phyloP scores from a whole-genome alignment of 306 rosid genomes.

The Prosopis cineraria region DNA sequence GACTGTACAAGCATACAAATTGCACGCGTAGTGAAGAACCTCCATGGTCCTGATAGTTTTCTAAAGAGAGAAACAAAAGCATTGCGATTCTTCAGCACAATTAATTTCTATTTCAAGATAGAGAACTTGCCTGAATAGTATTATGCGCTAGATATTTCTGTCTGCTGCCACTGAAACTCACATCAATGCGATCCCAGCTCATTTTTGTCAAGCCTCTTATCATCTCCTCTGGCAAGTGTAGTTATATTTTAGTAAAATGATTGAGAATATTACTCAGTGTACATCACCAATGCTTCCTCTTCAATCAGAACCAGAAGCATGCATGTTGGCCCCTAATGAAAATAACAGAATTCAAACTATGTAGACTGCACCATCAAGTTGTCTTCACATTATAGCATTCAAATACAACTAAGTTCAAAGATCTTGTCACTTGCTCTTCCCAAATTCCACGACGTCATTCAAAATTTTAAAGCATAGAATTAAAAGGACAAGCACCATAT shows the following conservation, averaged over 20 bases:
- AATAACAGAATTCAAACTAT: too few relatives aligned
- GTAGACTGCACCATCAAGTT: too few relatives aligned
- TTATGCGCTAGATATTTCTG: slow-evolving; percentile 74
- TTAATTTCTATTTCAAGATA: slow-evolving; percentile 22
- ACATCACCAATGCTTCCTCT: slow-evolving; percentile 10
- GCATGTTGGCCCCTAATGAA: too few relatives aligned
- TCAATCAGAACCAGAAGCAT: slow-evolving; percentile 27
- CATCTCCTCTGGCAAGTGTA: slow-evolving; percentile 66
- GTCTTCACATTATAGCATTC: background rate
- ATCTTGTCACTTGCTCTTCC: background rate
- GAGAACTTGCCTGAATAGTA: slow-evolving; percentile 75
- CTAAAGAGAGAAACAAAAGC: background rate
- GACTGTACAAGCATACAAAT: background rate
- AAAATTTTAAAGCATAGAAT: background rate
- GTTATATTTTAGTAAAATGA: slow-evolving; percentile 21
- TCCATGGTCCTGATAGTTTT: background rate
- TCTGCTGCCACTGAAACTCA: slow-evolving; percentile 64
- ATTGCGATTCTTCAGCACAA: background rate
- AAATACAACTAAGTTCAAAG: background rate
- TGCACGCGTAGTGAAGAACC: background rate
- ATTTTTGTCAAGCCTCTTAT: slow-evolving; percentile 63
- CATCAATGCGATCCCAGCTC: slow-evolving; percentile 91
- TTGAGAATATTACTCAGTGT: background rate
- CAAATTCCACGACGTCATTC: background rate
- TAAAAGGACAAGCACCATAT: background rate